These are phyloP conservation scores for Trypanosoma theileri DNA, from an alignment of 208 protist species.

Conservation along the genomic window DNA sequence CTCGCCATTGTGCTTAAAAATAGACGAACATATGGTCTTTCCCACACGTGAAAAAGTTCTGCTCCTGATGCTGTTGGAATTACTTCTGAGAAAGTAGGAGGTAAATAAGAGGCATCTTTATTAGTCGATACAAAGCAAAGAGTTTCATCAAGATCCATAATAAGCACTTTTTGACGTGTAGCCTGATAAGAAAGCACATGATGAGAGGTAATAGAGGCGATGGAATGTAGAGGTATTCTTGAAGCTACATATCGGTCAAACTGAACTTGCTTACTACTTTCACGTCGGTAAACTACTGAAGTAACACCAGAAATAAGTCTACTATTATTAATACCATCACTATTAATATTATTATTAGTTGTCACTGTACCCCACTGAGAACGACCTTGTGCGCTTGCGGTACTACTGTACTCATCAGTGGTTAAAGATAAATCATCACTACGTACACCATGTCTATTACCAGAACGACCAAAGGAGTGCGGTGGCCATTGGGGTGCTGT, in stretches of 20 bases:
- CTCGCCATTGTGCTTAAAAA: slow-evolving; percentile 74
- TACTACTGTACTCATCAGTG: slow-evolving; percentile 79
- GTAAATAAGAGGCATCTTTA: slow-evolving; percentile 50
- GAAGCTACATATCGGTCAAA: slow-evolving; percentile 31
- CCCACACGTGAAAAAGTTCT: slow-evolving; percentile 88
- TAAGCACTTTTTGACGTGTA: slow-evolving; percentile 88
- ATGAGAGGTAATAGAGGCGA: slow-evolving; percentile 77
- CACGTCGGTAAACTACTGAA: slow-evolving; percentile 73
- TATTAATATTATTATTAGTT: neutral
- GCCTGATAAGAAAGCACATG: slow-evolving; percentile 87
- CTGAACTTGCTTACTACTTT: slow-evolving; percentile 63
- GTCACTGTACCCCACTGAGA: neutral
- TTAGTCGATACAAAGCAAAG: slow-evolving; percentile 83
- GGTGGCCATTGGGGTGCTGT: slow-evolving; percentile 79
- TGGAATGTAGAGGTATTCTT: slow-evolving; percentile 40
- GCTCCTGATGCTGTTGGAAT: slow-evolving; percentile 78
- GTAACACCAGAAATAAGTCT: neutral
- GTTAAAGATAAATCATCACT: slow-evolving; percentile 26
- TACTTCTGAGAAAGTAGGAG: slow-evolving; percentile 86
- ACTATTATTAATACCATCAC: neutral
- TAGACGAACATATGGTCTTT: slow-evolving; percentile 65
- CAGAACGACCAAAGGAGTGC: slow-evolving; percentile 40
- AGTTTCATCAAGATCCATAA: slow-evolving; percentile 90
- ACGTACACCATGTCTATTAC: slow-evolving; percentile 5
- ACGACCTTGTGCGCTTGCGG: slow-evolving; percentile 31